phyloP scores from a whole-genome alignment of 176 grass and related monocot genomes.

The Olyra latifolia region DNA sequence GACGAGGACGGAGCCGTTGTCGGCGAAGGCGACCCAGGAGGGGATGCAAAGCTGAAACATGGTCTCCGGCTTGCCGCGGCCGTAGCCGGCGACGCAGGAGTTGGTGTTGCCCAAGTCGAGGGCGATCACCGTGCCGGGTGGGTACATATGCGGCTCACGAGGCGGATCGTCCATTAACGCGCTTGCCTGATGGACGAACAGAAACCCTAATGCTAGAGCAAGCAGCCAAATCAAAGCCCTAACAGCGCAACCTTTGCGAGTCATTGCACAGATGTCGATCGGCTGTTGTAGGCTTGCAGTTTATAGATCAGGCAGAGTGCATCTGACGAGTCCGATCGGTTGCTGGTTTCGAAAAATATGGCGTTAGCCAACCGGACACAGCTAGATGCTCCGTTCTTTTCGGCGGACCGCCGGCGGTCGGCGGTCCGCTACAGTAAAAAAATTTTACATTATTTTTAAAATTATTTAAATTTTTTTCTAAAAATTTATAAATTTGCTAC shows the following conservation, averaged over 20 bases:
- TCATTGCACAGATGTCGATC: not conserved
- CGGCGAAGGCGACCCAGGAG: not conserved
- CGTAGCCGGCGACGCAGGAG: slow-evolving; percentile 18
- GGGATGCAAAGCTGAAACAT: slow-evolving; percentile 27
- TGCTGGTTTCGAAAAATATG: too few species aligned
- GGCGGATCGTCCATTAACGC: not conserved
- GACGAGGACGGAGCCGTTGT: not conserved
- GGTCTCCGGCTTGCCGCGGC: not conserved
- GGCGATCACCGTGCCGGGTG: not conserved
- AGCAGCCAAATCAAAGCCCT: not conserved
- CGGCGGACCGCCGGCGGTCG: too few species aligned
- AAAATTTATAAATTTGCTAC: too few species aligned
- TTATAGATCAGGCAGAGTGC: too few species aligned
- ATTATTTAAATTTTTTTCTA: too few species aligned
- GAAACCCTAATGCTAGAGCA: not conserved
- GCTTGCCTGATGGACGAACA: not conserved
- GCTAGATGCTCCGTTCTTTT: too few species aligned
- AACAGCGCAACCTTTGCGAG: not conserved
- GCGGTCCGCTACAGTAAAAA: too few species aligned
- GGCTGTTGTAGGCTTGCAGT: too few species aligned
- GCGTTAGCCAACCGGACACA: too few species aligned
- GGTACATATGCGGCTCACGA: not conserved
- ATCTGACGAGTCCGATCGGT: too few species aligned
- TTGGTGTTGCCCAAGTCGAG: slow-evolving; percentile 27
- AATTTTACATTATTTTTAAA: too few species aligned